Evolutionary conservation across 2,329 filamentous ascomycete species (phyloP), one percentile per base, ranked within the genome.

Genomic region (Trichoderma lentiforme): DNA sequence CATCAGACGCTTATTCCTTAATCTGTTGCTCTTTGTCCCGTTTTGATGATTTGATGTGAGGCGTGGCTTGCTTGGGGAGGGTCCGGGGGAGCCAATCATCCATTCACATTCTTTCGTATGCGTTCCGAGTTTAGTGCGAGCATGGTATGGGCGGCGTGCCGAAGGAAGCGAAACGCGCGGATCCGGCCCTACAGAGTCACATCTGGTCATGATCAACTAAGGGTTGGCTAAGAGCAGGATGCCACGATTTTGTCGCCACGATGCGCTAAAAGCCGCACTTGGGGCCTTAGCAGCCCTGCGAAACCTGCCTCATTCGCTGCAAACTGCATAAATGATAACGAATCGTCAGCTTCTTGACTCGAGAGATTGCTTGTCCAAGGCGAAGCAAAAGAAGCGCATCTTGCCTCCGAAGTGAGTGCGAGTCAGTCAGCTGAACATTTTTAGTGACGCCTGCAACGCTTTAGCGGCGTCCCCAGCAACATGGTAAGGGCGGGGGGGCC

Each of bases 351-450:
- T 34, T 24, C 63, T 69, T 69, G 66, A 69, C 24, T 61, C 56
- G 26, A 61, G 39, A n/a, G n/a, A 9, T 60, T n/a, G 39, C 28
- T 24, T 0, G 36, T 18, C 39, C 28, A 34, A 11, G 18, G 21
- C 7, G 30, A 66, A 21, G 66, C 28, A 43, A 28, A 15, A 18
- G 56, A 21, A 47, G n/a, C 39, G 28, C 63, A 21, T 34, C 8
- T 69, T 51, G 56, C 66, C 56, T 15, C 56, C 28, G 24, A 47
- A 32, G 24, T 61, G 36, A 21, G 28, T 12, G 18, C 39, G 66
- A 69, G 36, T 36, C 66, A 61, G 66, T 61, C 66, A 61, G 66
- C 56, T 61, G 56, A 61, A 61, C 66, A 51, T 26, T 60, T 43
- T 47, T 67, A 39, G 64, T 56, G 63, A 66, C 43, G 63, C 43